phyloP scores from a whole-genome alignment of 225 moss, liverwort and hornwort genomes.

The Straminergon stramineum region DNA sequence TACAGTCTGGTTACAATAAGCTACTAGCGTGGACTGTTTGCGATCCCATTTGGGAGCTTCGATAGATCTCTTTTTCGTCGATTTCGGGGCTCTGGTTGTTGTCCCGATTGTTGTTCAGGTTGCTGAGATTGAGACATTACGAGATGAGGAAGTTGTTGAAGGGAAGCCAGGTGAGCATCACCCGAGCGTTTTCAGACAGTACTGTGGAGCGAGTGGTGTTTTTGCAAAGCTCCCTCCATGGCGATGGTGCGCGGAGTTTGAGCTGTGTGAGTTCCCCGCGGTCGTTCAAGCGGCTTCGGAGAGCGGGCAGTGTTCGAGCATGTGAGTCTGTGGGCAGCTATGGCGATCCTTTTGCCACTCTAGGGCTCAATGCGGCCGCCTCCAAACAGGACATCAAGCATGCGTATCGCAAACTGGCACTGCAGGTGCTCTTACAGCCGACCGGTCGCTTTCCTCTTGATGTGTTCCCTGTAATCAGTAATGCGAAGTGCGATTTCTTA shows the following conservation, averaged over 20 bases:
- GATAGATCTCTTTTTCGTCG: not conserved
- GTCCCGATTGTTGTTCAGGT: not conserved
- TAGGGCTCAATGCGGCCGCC: conserved; percentile 48
- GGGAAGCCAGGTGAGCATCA: conserved; percentile 11
- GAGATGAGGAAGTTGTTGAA: conserved; percentile 23
- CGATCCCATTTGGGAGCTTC: not conserved
- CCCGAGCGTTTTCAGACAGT: not conserved
- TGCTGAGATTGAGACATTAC: not conserved
- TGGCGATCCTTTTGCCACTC: conserved; percentile 40
- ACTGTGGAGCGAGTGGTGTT: conserved; percentile 12
- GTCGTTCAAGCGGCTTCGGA: not conserved
- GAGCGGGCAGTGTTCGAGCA: not conserved
- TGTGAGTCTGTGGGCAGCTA: not conserved
- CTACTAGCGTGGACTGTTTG: not conserved
- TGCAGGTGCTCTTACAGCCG: conserved; percentile 5
- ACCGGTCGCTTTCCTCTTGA: not conserved
- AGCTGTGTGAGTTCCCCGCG: not conserved
- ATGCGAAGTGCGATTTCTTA: not conserved
- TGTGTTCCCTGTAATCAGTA: not conserved
- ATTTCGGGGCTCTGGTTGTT: not conserved
- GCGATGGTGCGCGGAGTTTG: not conserved
- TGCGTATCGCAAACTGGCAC: conserved; percentile 47
- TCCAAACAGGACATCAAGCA: conserved; percentile 64
- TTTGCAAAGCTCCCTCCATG: not conserved
- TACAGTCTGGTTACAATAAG: not conserved